phyloP scores from a whole-genome alignment of 78 protist genomes.

The Dictyostelium firmibasis region DNA sequence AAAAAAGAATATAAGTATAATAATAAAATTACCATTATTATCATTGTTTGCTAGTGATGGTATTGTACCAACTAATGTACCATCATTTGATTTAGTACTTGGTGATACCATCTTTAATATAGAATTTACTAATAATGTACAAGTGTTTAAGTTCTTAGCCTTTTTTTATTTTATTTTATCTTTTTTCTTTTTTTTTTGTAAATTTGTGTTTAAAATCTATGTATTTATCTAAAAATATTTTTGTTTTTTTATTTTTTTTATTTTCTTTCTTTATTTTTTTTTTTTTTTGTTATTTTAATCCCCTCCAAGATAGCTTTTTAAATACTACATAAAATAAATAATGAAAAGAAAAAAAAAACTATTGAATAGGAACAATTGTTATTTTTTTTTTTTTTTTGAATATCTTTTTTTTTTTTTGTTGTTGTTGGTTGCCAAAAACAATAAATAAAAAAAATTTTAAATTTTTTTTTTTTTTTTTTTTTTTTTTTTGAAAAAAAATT shows the following conservation, averaged over 20 bases:
- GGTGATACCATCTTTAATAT: neutral
- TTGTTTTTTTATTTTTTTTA: neutral
- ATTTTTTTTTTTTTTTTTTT: no score
- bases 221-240: neutral
- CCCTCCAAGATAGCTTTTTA: neutral
- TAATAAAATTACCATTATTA: no score
- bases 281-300: neutral
- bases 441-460: no score
- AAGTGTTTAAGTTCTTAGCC: neutral
- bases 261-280: neutral
- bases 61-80: neutral
- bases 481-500: no score
- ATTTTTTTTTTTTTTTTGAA: neutral
- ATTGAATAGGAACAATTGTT: neutral
- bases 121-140: neutral
- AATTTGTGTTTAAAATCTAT: neutral
- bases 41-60: neutral
- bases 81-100: neutral
- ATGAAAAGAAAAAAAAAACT: neutral
- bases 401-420: no score
- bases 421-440: neutral
- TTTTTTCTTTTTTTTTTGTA: no score
- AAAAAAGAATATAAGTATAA: no score
- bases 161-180: no score
- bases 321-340: neutral